Evolutionary conservation across 208 protist species (phyloP).

Genomic region (Acanthamoeba quina): DNA sequence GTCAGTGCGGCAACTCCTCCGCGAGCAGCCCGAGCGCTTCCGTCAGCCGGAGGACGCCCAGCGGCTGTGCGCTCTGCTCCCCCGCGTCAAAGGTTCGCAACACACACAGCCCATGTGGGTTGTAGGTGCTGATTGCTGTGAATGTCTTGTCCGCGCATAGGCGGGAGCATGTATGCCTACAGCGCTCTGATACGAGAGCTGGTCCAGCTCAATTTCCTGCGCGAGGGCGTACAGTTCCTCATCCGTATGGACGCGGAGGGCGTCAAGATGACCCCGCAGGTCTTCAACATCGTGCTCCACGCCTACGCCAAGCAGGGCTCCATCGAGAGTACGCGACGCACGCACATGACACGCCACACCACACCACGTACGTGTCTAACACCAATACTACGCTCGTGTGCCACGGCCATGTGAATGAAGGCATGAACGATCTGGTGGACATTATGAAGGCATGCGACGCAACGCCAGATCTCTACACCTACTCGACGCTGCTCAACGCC

Average conservation of each 20-base stretch:
- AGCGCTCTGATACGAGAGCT: constrained; percentile 24
- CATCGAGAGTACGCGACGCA: not conserved
- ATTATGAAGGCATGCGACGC: not conserved
- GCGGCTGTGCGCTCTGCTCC: not conserved
- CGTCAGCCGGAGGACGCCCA: not conserved
- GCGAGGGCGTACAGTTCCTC: constrained; percentile 19
- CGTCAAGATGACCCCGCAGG: not conserved
- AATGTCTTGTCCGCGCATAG: not conserved
- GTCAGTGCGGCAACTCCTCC: not conserved
- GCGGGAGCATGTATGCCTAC: not conserved
- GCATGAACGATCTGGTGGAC: not conserved
- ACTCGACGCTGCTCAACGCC: not conserved
- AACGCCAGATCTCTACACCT: not conserved
- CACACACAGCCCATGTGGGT: not conserved
- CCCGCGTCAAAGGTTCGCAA: not conserved
- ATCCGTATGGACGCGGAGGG: constrained; percentile 4
- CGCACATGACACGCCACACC: not conserved
- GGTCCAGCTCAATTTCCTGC: not conserved
- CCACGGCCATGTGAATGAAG: not conserved
- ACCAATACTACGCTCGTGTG: too few relatives aligned
- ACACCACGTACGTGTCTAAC: too few relatives aligned
- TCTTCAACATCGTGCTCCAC: constrained; percentile 30
- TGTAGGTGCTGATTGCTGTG: not conserved
- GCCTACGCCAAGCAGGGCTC: not conserved
- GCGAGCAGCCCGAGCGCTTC: not conserved